Percentiles rank a stretch among this genome's conserved stretches.
Evolutionary conservation across 2,329 filamentous ascomycete genomes (phyloP).

Genomic region (Penicillium sp.): DNA sequence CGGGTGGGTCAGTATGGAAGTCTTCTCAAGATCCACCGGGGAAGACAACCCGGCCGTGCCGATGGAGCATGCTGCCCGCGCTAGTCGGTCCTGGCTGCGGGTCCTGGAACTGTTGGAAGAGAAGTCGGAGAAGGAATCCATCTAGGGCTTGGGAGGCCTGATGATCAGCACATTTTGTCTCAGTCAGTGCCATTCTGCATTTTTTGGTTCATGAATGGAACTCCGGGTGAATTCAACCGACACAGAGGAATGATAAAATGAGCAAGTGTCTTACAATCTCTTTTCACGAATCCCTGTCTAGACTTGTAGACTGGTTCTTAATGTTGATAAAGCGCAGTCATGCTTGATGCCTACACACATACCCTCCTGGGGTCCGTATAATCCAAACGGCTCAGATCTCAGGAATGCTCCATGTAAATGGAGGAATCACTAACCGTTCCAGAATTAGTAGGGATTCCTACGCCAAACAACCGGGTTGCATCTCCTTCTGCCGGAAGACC

Average conservation of each 20-base stretch:
- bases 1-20: conserved; percentile 68
- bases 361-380: neutral
- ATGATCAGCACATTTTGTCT: neutral
- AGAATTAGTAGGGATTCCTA: neutral
- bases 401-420: neutral
- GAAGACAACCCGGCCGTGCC: conserved; percentile 53
- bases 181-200: neutral
- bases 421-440: too few species aligned
- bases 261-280: neutral
- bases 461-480: neutral
- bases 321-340: neutral
- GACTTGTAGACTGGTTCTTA: neutral
- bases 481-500: neutral
- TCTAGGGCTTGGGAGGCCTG: neutral
- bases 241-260: neutral
- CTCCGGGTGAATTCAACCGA: neutral
- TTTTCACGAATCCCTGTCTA: neutral
- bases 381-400: neutral
- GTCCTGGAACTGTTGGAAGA: conserved; percentile 10
- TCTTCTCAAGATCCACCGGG: conserved; percentile 60
- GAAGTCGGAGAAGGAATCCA: neutral
- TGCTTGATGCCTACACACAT: neutral
- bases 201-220: neutral
- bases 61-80: conserved; percentile 53
- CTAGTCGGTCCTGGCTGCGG: conserved; percentile 16